A percentile compares a stretch with the other conserved stretches of the same genome.
These are phyloP conservation scores for Aristolochia californica DNA, from an alignment of 164 flowering plant species.

Conservation along the genomic window DNA sequence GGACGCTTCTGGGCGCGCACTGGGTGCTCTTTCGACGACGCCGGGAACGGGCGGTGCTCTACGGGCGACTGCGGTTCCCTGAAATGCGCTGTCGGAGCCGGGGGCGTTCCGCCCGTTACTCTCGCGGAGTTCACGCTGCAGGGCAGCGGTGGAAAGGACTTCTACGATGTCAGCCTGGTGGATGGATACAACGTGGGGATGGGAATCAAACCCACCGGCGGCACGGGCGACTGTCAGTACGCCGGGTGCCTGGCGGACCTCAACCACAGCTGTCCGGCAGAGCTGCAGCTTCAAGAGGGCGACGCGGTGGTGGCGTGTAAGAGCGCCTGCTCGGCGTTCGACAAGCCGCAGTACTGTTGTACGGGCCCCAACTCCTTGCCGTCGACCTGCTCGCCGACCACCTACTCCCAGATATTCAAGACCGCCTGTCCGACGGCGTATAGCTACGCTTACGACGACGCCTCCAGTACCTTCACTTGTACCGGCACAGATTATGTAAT, in stretches of 20 bases:
- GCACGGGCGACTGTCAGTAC: conserved; percentile 65
- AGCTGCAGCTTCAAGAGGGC: conserved; percentile 34
- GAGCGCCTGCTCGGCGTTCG: conserved; percentile 87
- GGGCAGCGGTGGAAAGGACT: conserved; percentile 38
- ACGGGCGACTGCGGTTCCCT: conserved; percentile 78
- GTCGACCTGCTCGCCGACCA: conserved; percentile 58
- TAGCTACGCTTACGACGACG: conserved; percentile 92
- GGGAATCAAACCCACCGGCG: conserved; percentile 41
- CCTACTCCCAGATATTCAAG: conserved; percentile 72
- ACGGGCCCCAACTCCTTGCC: conserved; percentile 68
- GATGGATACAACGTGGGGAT: conserved; percentile 88
- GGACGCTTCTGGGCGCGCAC: conserved; percentile 93
- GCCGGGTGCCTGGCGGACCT: conserved; percentile 76
- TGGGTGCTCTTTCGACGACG: conserved; percentile 60
- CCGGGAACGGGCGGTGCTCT: conserved; percentile 54
- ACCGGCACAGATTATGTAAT: conserved; percentile 67
- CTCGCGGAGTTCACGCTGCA: conserved; percentile 77
- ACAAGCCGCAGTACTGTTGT: conserved; percentile 70
- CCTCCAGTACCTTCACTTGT: conserved; percentile 77
- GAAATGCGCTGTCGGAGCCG: conserved; percentile 68
- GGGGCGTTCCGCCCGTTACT: conserved; percentile 49
- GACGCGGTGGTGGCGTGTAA: conserved; percentile 72
- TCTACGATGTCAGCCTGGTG: conserved; percentile 90
- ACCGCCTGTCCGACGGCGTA: conserved; percentile 81
- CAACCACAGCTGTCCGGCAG: conserved; percentile 63